Conservation (phyloP, 164 flowering plant species). For the Warburgia ugandensis region DNA sequence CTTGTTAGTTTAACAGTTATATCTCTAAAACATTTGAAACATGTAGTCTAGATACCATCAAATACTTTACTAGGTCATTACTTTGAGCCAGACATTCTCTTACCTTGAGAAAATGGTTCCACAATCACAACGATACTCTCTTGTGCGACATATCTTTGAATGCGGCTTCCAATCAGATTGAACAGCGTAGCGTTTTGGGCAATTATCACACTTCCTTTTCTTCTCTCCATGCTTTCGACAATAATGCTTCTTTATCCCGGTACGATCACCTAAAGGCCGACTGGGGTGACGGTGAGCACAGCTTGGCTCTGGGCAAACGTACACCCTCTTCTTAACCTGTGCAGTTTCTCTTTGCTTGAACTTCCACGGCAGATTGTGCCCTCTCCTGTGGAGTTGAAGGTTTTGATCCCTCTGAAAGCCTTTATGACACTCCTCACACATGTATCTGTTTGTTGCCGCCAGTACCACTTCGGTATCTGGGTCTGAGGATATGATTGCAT, state of each 20-base stretch:
- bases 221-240: constrained; percentile 94
- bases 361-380: constrained; percentile 97
- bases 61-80: no score
- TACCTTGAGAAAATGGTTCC: constrained; percentile 90
- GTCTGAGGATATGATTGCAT: constrained; percentile 29
- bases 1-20: no score
- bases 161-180: constrained; percentile 95
- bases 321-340: constrained; percentile 52
- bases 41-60: no score
- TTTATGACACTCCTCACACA: constrained; percentile 90
- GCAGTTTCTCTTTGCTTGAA: constrained; percentile 73
- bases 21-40: no score
- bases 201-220: constrained; percentile 97
- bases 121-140: constrained; percentile 87
- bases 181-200: constrained; percentile 84
- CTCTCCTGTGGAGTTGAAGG: constrained; percentile 81
- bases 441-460: constrained; percentile 92
- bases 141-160: constrained; percentile 84
- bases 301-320: constrained; percentile 77
- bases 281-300: constrained; percentile 91
- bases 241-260: constrained; percentile 91
- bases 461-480: constrained; percentile 93
- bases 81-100: neutral
- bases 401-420: constrained; percentile 96
- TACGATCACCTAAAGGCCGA: constrained; percentile 87